Evolutionary conservation across 2,329 filamentous ascomycete species (phyloP), one percentile per base, ranked within the genome.

Genomic region (Botrytis fragariae): DNA sequence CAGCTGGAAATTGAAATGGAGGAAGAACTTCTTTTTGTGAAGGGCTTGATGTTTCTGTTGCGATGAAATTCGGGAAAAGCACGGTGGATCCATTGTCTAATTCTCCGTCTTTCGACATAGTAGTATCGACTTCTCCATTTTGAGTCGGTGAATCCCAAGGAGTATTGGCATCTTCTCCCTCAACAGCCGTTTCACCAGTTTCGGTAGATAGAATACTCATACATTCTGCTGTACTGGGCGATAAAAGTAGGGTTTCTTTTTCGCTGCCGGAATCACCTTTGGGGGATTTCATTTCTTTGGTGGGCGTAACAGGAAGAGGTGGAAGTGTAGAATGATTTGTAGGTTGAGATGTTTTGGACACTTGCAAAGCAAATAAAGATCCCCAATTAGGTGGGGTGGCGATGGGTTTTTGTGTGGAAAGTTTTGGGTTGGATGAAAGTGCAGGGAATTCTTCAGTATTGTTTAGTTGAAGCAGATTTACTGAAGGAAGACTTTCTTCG

Each of bases 181-280:
- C 65, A 25, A 57, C n/a, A 1, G 48, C 48, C 7, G 62, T 68
- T 37, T 68, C 70, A 18, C 20, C 25, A 22, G 69, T 71, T 22
- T 71, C 69, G 7, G 16, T 44, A 57, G 70, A 72, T 16, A 29
- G 20, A 42, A 48, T 48, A 68, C 70, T 72, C 61, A 68, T 72
- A 48, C 48, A 68, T 68, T 59, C 62, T 45, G 62, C 51, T 1
- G 25, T 29, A 48, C 48, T 44, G 7, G 70, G 42, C 6, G 70
- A 57, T 12, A 25, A 8, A 68, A 68, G 20, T 39, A 14, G 6
- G 42, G 0, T 22, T 9, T 57, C 45, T 44, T 68, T 45, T 42
- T 45, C 62, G 14, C 12, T 5, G 8, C 29, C 14, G 22, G 22
- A 22, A 37, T 22, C 22, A 45, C 3, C 35, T 35, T 10, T 14